Percentiles rank a stretch among this genome's conserved stretches.
Conservation (phyloP, 352 stramenopile species). For the Thalassiosira tumida region DNA sequence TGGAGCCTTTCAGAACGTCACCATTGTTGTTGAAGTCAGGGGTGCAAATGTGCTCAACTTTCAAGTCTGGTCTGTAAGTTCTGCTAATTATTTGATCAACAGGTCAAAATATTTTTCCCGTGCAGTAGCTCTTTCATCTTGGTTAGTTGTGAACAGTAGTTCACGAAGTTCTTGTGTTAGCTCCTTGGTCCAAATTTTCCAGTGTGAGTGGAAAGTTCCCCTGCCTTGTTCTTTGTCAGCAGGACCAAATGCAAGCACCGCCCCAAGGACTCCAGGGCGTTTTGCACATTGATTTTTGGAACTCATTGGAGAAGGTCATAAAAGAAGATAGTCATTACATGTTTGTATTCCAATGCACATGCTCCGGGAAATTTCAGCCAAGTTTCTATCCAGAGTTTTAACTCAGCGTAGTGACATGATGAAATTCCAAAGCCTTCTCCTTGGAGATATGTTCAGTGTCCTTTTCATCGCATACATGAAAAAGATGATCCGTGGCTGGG, state of each 20-base stretch:
- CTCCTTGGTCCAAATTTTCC: constrained; percentile 38
- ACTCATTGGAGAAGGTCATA: constrained; percentile 22
- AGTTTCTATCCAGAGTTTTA: no score
- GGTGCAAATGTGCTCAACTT: no score
- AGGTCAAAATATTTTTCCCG: constrained; percentile 5
- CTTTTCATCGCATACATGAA: constrained; percentile 66
- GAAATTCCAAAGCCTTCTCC: constrained; percentile 62
- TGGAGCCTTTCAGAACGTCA: no score
- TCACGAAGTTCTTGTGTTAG: background rate
- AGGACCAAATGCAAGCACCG: background rate
- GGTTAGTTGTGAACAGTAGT: constrained; percentile 12
- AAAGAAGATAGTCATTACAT: constrained; percentile 30
- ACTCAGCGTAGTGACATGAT: constrained; percentile 77
- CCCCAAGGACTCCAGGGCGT: constrained; percentile 34
- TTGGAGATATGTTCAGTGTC: constrained; percentile 27
- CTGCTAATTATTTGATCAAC: background rate
- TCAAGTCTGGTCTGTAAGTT: no score
- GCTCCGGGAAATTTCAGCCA: no score
- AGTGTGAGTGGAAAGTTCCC: constrained; percentile 35
- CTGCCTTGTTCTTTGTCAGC: constrained; percentile 54
- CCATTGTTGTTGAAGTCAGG: no score
- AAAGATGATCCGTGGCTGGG: constrained; percentile 78
- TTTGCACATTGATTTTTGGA: background rate
- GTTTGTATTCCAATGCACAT: no score
- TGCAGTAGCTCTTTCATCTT: background rate